Evolutionary conservation across 2,329 filamentous ascomycete species (phyloP).

Genomic region (Nemania abortiva): DNA sequence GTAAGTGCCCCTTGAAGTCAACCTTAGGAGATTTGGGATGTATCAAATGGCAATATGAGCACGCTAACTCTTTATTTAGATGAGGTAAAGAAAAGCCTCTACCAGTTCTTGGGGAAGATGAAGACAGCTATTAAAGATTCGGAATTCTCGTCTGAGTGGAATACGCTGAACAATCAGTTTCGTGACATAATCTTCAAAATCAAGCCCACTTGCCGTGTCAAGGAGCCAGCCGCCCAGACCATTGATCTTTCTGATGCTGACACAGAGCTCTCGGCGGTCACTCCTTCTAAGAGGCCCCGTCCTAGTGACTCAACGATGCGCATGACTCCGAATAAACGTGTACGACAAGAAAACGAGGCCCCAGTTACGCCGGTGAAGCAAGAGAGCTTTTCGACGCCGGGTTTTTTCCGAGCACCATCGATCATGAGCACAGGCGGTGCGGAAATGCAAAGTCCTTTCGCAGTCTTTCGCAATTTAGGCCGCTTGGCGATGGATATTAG

Average conservation of each 20-base stretch:
- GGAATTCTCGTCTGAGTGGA: conserved; percentile 54
- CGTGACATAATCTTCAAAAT: conserved; percentile 50
- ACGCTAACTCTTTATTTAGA: conserved; percentile 49
- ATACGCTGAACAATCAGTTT: conserved; percentile 51
- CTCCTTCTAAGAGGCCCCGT: conserved; percentile 47
- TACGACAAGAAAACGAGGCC: conserved; percentile 36
- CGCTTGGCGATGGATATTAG: conserved; percentile 60
- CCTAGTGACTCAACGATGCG: conserved; percentile 51
- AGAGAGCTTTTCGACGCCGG: conserved; percentile 48
- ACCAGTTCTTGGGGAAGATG: conserved; percentile 67
- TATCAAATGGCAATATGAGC: not conserved
- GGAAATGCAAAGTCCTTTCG: conserved; percentile 51
- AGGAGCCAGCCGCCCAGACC: conserved; percentile 44
- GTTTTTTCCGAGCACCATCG: conserved; percentile 49
- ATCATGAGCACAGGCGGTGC: conserved; percentile 32
- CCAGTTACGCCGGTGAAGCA: conserved; percentile 53
- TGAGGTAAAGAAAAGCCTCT: conserved; percentile 71
- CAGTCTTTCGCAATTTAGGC: conserved; percentile 55
- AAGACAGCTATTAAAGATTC: conserved; percentile 65
- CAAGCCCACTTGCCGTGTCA: conserved; percentile 52
- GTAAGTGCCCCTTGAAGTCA: conserved; percentile 26
- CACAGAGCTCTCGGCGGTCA: conserved; percentile 43
- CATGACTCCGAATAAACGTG: conserved; percentile 46
- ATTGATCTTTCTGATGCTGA: conserved; percentile 50
- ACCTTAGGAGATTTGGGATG: not conserved